Conservation (phyloP, 441 rosid species). For the Raphanus hybrid region DNA sequence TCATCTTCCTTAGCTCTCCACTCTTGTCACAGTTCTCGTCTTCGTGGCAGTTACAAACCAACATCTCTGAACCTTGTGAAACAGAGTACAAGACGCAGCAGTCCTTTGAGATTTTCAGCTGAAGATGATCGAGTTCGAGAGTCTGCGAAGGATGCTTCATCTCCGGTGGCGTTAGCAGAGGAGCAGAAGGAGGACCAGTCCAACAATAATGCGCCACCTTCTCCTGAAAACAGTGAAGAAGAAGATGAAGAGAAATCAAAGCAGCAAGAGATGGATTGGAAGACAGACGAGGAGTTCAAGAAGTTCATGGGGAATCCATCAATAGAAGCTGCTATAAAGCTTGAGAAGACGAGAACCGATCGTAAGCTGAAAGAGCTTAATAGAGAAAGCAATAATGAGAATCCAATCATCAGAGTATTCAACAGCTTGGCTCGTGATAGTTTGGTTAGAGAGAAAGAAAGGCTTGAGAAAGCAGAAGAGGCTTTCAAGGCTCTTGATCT, state of each 20-base stretch:
- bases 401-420: constrained; percentile 60
- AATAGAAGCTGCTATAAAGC: constrained; percentile 90
- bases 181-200: constrained; percentile 42
- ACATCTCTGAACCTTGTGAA: constrained; percentile 9
- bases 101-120: constrained; percentile 45
- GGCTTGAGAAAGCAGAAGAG: constrained; percentile 83
- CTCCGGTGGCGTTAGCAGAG: constrained; percentile 51
- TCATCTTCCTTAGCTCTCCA: constrained; percentile 35
- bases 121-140: constrained; percentile 57
- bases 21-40: constrained; percentile 12
- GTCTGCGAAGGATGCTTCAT: constrained; percentile 35
- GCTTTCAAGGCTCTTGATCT: constrained; percentile 90
- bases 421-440: constrained; percentile 63
- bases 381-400: constrained; percentile 53
- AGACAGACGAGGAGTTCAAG: constrained; percentile 91
- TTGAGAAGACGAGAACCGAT: constrained; percentile 94
- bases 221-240: constrained; percentile 35
- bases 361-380: constrained; percentile 87
- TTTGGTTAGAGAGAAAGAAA: constrained; percentile 75
- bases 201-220: constrained; percentile 22
- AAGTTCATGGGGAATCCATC: constrained; percentile 95
- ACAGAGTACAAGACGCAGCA: constrained; percentile 37
- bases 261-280: constrained; percentile 90
- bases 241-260: constrained; percentile 45
- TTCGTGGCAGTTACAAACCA: constrained; percentile 11